phyloP scores from a whole-genome alignment of 1,284 basidiomycete genomes.

The Cutaneotrichosporon spelunceum region DNA sequence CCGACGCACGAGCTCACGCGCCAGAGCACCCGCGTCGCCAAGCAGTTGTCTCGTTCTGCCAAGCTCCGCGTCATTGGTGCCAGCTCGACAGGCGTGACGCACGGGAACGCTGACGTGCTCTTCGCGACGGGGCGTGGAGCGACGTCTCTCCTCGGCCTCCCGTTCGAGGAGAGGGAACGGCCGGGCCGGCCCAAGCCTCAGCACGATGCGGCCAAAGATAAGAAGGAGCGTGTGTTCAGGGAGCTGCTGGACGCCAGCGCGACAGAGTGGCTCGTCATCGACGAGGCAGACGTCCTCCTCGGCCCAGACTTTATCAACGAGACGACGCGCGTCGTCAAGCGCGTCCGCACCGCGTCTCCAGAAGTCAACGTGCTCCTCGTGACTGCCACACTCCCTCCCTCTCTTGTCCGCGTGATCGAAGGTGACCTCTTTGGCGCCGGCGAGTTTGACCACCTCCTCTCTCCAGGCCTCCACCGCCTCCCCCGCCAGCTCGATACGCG shows the following conservation, averaged over 20 bases:
- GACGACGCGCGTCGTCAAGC: conserved; percentile 63
- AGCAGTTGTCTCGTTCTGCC: conserved; percentile 66
- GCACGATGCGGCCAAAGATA: conserved; percentile 12
- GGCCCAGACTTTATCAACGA: conserved; percentile 74
- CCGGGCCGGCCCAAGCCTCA: not conserved
- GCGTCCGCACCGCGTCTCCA: conserved; percentile 52
- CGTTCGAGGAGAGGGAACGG: conserved; percentile 59
- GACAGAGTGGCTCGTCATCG: conserved; percentile 79
- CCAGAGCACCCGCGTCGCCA: conserved; percentile 70
- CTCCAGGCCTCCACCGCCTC: conserved; percentile 72
- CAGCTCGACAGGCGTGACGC: conserved; percentile 51
- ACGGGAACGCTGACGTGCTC: conserved; percentile 61
- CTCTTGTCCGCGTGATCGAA: conserved; percentile 66
- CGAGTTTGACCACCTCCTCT: conserved; percentile 62
- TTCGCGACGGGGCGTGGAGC: conserved; percentile 72
- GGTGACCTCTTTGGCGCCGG: conserved; percentile 58
- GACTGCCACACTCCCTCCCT: conserved; percentile 80
- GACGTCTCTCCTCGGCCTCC: conserved; percentile 81
- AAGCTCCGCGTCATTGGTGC: conserved; percentile 72
- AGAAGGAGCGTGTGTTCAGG: not conserved
- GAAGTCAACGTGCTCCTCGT: conserved; percentile 61
- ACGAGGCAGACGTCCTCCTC: conserved; percentile 85
- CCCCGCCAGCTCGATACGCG: conserved; percentile 67
- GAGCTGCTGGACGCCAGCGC: conserved; percentile 15
- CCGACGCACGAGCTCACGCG: conserved; percentile 83